These are phyloP conservation scores for Pythium oligandrum DNA, from an alignment of 352 stramenopile genomes.

Conservation along the genomic window DNA sequence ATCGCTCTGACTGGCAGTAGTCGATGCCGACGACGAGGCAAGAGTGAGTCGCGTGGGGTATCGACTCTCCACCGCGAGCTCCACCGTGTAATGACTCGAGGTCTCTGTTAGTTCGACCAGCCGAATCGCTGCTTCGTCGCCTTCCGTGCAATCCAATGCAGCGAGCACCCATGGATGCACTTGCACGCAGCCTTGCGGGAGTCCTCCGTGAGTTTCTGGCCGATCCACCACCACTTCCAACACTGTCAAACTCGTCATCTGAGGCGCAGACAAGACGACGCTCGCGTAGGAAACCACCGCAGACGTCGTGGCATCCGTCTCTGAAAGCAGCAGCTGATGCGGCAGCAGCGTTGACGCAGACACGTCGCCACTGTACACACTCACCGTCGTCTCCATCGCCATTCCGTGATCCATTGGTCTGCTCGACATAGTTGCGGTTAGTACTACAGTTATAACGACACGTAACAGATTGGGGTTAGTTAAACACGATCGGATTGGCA, in stretches of 20 bases:
- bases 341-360: slow-evolving; percentile 29
- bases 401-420: too few species aligned
- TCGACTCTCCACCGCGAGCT: slow-evolving; percentile 10
- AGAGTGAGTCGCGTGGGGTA: slow-evolving; percentile 10
- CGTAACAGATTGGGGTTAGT: too few species aligned
- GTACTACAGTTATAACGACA: too few species aligned
- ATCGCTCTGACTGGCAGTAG: not conserved
- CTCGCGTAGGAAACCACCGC: slow-evolving; percentile 16
- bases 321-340: slow-evolving; percentile 41
- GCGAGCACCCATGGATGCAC: slow-evolving; percentile 52
- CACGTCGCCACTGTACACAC: slow-evolving; percentile 18
- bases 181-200: slow-evolving; percentile 28
- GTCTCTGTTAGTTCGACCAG: not conserved
- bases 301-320: slow-evolving; percentile 17
- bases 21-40: slow-evolving; percentile 4
- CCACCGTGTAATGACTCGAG: not conserved
- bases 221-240: slow-evolving; percentile 38
- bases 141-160: slow-evolving; percentile 14
- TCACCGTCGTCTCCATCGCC: not conserved
- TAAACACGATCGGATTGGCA: too few species aligned
- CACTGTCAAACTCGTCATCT: not conserved
- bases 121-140: not conserved
- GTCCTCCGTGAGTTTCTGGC: slow-evolving; percentile 8
- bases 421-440: too few species aligned
- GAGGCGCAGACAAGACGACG: not conserved